Conservation (phyloP, 768 basidiomycete species). For the Phylloporus rhodoxanthus region DNA sequence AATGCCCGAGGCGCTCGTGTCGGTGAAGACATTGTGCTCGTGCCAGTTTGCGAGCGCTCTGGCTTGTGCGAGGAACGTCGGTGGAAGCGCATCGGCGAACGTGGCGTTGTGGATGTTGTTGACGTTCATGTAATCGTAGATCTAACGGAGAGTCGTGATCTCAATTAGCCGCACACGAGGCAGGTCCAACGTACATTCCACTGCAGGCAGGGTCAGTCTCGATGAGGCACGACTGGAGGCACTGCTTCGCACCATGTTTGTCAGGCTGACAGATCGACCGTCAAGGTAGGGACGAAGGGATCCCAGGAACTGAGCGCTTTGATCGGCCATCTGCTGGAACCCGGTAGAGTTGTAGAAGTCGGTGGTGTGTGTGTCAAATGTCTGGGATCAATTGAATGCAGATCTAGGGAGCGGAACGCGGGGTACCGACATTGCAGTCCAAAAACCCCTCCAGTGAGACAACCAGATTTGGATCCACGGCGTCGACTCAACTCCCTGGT, state of each 20-base stretch:
- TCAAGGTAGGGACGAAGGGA: constrained; percentile 48
- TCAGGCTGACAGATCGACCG: constrained; percentile 44
- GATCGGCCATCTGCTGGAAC: constrained; percentile 42
- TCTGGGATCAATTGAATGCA: constrained; percentile 28
- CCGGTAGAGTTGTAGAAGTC: constrained; percentile 49
- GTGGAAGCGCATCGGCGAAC: constrained; percentile 44
- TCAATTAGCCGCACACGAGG: background rate
- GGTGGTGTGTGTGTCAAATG: constrained; percentile 42
- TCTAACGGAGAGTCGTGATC: constrained; percentile 30
- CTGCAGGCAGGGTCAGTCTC: constrained; percentile 21
- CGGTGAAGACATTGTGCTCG: constrained; percentile 64
- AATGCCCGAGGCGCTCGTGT: constrained; percentile 46
- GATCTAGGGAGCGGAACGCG: background rate
- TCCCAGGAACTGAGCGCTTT: constrained; percentile 44
- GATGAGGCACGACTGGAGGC: background rate
- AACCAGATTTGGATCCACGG: constrained; percentile 56
- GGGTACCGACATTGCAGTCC: constrained; percentile 44
- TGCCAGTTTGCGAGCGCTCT: constrained; percentile 66
- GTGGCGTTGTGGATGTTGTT: constrained; percentile 58
- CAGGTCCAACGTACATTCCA: constrained; percentile 38
- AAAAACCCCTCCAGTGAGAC: constrained; percentile 63
- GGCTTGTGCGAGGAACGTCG: constrained; percentile 46
- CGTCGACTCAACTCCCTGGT: constrained; percentile 42
- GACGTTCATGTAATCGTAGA: constrained; percentile 73
- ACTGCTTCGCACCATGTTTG: constrained; percentile 48